Conservation (phyloP, 148 eudicot genomes). For the Rhododendron ovatum region DNA sequence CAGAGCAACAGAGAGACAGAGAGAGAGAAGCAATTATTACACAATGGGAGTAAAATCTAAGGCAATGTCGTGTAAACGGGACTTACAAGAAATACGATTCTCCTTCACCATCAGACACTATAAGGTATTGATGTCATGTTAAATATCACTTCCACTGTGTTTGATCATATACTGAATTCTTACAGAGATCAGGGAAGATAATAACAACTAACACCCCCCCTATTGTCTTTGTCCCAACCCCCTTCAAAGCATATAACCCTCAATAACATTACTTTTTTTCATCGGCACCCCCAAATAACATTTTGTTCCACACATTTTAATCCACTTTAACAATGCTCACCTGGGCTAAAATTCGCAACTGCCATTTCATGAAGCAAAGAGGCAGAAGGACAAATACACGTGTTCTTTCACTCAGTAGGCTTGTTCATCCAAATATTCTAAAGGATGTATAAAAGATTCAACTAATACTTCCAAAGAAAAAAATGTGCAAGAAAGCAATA, state of each 20-base stretch:
- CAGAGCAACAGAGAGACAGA: neutral
- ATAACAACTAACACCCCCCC: neutral
- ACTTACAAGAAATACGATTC: neutral
- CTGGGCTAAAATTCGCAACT: neutral
- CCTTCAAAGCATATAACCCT: neutral
- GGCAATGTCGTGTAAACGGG: neutral
- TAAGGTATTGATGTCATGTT: neutral
- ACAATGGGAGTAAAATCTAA: neutral
- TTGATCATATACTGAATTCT: neutral
- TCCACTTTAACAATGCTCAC: neutral
- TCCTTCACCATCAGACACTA: neutral
- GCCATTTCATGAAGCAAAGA: neutral
- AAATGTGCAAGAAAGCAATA: neutral
- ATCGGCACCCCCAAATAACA: neutral
- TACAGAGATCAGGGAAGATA: neutral
- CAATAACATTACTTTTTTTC: neutral
- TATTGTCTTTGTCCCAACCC: too few species aligned
- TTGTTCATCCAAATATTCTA: neutral
- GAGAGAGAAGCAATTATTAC: neutral
- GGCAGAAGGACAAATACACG: neutral
- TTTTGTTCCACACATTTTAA: neutral
- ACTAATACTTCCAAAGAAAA: neutral
- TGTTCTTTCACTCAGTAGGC: neutral
- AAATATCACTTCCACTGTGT: neutral
- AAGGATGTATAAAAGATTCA: neutral